phyloP scores from a whole-genome alignment of 2,329 filamentous ascomycete genomes.

The Fusarium camptoceras region DNA sequence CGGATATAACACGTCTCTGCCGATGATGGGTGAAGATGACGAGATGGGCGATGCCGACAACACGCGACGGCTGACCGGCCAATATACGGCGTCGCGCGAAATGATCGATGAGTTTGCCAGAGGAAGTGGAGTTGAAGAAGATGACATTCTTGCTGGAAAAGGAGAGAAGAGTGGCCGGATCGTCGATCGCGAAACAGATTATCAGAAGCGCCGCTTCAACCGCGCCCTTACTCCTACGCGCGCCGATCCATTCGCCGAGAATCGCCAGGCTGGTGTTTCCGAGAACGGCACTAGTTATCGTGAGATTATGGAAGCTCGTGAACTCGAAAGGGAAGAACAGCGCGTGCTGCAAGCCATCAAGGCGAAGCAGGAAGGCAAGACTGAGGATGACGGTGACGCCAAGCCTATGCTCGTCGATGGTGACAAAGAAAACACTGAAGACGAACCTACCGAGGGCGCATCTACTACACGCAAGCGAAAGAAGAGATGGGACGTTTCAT shows the following conservation, averaged over 20 bases:
- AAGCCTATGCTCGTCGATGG: conserved; percentile 79
- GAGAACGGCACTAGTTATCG: conserved; percentile 85
- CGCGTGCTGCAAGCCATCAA: conserved; percentile 83
- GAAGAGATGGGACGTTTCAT: conserved; percentile 90
- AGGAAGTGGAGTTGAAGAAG: conserved; percentile 88
- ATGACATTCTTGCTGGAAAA: conserved; percentile 85
- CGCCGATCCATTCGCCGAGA: conserved; percentile 85
- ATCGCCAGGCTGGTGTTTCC: conserved; percentile 73
- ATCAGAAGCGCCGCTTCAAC: conserved; percentile 95
- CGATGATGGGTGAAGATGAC: conserved; percentile 80
- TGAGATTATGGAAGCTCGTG: conserved; percentile 89
- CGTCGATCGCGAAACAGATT: conserved; percentile 92
- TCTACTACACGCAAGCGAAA: conserved; percentile 82
- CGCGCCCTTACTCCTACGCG: conserved; percentile 87
- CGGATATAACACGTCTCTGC: conserved; percentile 91
- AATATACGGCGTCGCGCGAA: conserved; percentile 92
- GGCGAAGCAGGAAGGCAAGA: conserved; percentile 72
- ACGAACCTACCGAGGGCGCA: conserved; percentile 73
- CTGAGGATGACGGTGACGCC: conserved; percentile 72
- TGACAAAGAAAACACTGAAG: conserved; percentile 79
- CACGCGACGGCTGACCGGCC: conserved; percentile 84
- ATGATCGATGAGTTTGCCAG: conserved; percentile 95
- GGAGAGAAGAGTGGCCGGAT: conserved; percentile 92
- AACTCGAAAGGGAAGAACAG: conserved; percentile 93
- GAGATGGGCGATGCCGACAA: conserved; percentile 80